Conservation (phyloP, 2,329 filamentous ascomycete genomes). For the Verticillium albo-atrum region DNA sequence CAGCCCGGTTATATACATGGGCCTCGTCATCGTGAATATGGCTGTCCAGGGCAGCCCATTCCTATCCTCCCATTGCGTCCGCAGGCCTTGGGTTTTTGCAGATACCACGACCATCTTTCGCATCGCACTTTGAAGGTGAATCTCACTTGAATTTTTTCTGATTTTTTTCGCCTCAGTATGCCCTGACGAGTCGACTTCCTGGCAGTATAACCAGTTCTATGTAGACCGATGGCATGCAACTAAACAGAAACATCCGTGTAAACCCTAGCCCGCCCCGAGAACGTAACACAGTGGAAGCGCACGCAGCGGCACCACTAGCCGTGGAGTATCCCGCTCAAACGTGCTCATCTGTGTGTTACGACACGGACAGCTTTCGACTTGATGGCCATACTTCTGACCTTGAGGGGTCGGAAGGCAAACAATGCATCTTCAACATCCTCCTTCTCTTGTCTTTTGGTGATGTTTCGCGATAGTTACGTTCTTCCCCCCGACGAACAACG, state of each 20-base stretch:
- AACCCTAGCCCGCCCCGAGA: background rate
- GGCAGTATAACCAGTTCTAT: no score
- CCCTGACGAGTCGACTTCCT: no score
- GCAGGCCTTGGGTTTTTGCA: no score
- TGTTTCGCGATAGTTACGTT: background rate
- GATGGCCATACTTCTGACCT: background rate
- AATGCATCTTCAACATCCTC: slow-evolving; percentile 2
- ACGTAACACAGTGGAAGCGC: background rate
- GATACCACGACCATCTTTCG: no score
- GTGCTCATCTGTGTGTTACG: slow-evolving; percentile 1
- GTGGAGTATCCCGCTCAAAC: slow-evolving; percentile 3
- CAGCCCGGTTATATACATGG: background rate
- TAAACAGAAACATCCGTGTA: background rate
- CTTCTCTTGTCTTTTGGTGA: background rate
- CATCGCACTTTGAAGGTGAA: no score
- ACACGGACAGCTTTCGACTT: background rate
- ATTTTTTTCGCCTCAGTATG: no score
- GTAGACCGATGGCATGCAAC: no score
- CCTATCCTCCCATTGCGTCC: no score
- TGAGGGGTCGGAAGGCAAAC: background rate
- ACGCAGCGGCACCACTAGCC: background rate
- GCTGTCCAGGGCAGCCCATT: no score
- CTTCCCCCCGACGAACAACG: background rate
- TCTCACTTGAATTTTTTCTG: no score
- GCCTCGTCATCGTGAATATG: no score